Evolutionary conservation across 148 eudicot species (phyloP).

Genomic region (Silene conica): DNA sequence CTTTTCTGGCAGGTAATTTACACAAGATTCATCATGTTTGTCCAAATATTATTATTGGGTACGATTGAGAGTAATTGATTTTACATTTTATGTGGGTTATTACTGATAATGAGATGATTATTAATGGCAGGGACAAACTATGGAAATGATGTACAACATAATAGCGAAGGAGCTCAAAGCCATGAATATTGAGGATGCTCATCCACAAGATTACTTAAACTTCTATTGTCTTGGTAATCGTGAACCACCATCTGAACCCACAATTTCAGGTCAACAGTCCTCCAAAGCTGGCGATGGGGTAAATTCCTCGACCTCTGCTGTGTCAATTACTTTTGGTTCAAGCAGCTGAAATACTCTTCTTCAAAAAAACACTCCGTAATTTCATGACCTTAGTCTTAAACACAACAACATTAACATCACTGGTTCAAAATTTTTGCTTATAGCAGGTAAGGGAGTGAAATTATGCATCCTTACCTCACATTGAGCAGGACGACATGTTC

Average conservation of each 20-base stretch:
- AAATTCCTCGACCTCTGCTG: constrained; percentile 15
- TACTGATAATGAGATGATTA: background rate
- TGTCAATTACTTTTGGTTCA: no score
- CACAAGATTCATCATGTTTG: background rate
- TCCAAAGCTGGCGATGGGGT: constrained; percentile 40
- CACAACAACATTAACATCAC: background rate
- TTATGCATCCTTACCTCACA: no score
- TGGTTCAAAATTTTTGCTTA: background rate
- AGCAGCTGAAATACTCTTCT: no score
- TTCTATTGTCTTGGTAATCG: constrained; percentile 94
- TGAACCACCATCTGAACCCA: constrained; percentile 39
- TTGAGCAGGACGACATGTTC: no score
- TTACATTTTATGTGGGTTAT: no score
- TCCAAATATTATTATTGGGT: background rate
- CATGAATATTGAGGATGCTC: constrained; percentile 40
- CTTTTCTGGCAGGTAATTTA: constrained; percentile 62
- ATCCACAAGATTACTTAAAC: constrained; percentile 74
- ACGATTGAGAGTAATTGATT: background rate
- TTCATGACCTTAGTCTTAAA: no score
- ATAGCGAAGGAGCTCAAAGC: constrained; percentile 64
- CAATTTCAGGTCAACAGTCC: constrained; percentile 21
- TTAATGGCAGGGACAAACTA: constrained; percentile 42
- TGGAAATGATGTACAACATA: constrained; percentile 59
- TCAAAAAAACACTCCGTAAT: no score
- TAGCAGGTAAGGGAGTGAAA: no score